Conservation (phyloP, 2,329 filamentous ascomycete species). For the Alternaria metachromatica region DNA sequence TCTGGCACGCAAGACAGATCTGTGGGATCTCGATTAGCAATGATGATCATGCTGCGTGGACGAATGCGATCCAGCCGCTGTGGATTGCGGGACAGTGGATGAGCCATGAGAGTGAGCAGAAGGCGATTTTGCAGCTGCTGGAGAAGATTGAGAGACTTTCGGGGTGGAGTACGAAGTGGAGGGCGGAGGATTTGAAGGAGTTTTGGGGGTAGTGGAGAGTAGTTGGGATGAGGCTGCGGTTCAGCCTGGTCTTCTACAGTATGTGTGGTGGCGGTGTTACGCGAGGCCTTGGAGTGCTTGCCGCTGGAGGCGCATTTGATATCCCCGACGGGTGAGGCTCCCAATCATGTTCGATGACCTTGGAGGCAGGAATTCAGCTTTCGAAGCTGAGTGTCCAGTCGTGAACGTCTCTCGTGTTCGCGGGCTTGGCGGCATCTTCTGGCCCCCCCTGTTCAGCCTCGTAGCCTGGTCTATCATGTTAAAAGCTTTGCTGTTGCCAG, state of each 20-base stretch:
- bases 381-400: background rate
- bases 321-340: background rate
- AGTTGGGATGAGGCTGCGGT: background rate
- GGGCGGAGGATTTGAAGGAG: slow-evolving; percentile 59
- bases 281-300: background rate
- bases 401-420: background rate
- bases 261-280: background rate
- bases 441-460: background rate
- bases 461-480: background rate
- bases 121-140: slow-evolving; percentile 56
- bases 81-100: slow-evolving; percentile 58
- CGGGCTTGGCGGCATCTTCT: background rate
- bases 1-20: slow-evolving; percentile 58
- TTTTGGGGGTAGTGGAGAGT: slow-evolving; percentile 53
- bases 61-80: slow-evolving; percentile 56
- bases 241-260: background rate
- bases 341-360: background rate
- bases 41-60: slow-evolving; percentile 55
- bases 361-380: background rate
- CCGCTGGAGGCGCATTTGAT: background rate
- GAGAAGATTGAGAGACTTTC: slow-evolving; percentile 60
- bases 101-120: slow-evolving; percentile 54
- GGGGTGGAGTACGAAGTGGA: slow-evolving; percentile 62
- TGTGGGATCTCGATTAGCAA: slow-evolving; percentile 56
- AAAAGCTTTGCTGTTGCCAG: background rate